phyloP scores from a whole-genome alignment of 2,329 filamentous ascomycete species.

The Paraconiothyrium sp. region DNA sequence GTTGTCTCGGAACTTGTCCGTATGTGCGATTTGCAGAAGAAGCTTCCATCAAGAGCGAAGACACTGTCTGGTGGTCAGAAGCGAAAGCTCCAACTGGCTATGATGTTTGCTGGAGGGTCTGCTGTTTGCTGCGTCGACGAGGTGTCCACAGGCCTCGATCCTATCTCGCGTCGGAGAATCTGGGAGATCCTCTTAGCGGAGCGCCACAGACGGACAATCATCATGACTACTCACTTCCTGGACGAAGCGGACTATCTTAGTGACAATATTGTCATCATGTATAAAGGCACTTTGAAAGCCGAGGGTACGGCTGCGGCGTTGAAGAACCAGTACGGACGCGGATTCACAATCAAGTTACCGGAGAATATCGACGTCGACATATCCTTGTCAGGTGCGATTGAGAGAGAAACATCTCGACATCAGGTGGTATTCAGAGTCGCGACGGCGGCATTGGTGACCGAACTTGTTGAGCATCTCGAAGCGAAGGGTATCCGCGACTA shows the following conservation, averaged over 20 bases:
- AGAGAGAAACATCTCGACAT: slow-evolving; percentile 65
- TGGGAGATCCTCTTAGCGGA: slow-evolving; percentile 92
- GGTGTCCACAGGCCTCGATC: slow-evolving; percentile 85
- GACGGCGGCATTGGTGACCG: slow-evolving; percentile 73
- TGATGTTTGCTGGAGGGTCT: slow-evolving; percentile 91
- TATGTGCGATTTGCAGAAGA: slow-evolving; percentile 77
- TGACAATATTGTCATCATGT: slow-evolving; percentile 86
- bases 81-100: slow-evolving; percentile 85
- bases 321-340: slow-evolving; percentile 80
- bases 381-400: slow-evolving; percentile 23
- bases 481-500: slow-evolving; percentile 74
- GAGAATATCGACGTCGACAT: slow-evolving; percentile 25
- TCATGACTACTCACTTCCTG: slow-evolving; percentile 89
- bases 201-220: slow-evolving; percentile 78
- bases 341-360: slow-evolving; percentile 62
- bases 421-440: slow-evolving; percentile 77
- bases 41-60: slow-evolving; percentile 73
- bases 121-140: slow-evolving; percentile 89
- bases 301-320: slow-evolving; percentile 83
- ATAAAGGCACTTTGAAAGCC: slow-evolving; percentile 80
- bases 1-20: slow-evolving; percentile 59
- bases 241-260: slow-evolving; percentile 89
- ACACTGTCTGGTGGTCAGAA: slow-evolving; percentile 91
- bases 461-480: slow-evolving; percentile 75
- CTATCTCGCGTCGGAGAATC: slow-evolving; percentile 82